Conservation (phyloP, 78 protist species). For the Bodo saltans region DNA sequence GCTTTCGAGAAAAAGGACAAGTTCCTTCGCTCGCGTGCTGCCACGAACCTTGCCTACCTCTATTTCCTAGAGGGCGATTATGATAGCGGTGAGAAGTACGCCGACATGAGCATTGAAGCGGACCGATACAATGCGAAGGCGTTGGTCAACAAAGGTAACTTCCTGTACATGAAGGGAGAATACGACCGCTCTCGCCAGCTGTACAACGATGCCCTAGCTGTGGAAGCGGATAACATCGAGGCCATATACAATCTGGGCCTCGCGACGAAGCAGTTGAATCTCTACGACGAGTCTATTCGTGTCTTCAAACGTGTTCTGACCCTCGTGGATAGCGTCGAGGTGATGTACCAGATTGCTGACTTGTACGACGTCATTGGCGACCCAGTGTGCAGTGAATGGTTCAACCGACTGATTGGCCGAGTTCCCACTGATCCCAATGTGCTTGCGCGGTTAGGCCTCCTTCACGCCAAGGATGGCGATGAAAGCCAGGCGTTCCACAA, state of each 20-base stretch:
- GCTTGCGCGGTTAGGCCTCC: constrained; percentile 44
- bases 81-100: constrained; percentile 56
- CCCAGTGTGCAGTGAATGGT: constrained; percentile 38
- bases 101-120: constrained; percentile 44
- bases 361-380: constrained; percentile 8
- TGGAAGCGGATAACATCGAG: constrained; percentile 69
- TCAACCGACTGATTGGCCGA: constrained; percentile 31
- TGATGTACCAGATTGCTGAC: constrained; percentile 33
- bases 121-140: constrained; percentile 77
- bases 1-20: constrained; percentile 59
- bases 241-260: constrained; percentile 71
- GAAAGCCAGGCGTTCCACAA: constrained; percentile 55
- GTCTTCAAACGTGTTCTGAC: constrained; percentile 46
- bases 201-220: constrained; percentile 55
- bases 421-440: constrained; percentile 60
- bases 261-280: constrained; percentile 32
- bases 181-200: constrained; percentile 39
- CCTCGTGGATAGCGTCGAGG: constrained; percentile 47
- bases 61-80: constrained; percentile 66
- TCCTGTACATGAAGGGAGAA: neutral
- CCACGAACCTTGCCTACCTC: constrained; percentile 72
- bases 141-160: constrained; percentile 70
- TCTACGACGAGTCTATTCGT: constrained; percentile 41
- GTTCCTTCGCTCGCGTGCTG: constrained; percentile 45
- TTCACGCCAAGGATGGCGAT: constrained; percentile 43